Conservation (phyloP, 352 stramenopile species). For the Globisporangium canariense region DNA sequence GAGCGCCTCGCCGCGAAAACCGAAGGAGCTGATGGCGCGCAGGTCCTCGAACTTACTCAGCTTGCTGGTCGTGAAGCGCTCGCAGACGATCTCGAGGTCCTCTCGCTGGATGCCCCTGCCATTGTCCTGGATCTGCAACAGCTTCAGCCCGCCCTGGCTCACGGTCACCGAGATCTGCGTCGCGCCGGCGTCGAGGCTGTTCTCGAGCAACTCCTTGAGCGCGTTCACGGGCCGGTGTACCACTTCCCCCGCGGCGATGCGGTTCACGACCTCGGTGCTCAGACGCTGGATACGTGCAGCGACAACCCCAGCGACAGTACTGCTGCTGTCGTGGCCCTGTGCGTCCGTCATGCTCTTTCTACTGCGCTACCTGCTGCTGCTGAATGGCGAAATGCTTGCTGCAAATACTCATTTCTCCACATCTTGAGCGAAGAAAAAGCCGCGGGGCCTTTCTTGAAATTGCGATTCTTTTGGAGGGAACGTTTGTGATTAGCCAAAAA, state of each 20-base stretch:
- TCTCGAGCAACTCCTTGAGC: slow-evolving; percentile 99
- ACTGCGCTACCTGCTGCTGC: not conserved
- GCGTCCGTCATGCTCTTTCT: slow-evolving; percentile 2
- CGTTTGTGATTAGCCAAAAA: slow-evolving; percentile 30
- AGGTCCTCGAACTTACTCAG: slow-evolving; percentile 95
- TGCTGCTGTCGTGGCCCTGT: slow-evolving; percentile 1
- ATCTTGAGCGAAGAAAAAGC: not conserved
- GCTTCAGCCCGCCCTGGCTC: slow-evolving; percentile 88
- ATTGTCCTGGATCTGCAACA: slow-evolving; percentile 96
- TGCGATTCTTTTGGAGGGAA: slow-evolving; percentile 42
- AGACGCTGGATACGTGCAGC: slow-evolving; percentile 83
- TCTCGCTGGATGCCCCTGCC: slow-evolving; percentile 89
- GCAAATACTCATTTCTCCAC: not conserved
- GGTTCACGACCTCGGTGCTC: slow-evolving; percentile 91
- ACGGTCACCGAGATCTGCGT: slow-evolving; percentile 79
- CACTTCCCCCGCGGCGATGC: slow-evolving; percentile 94
- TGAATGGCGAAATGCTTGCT: not conserved
- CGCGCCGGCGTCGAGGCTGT: slow-evolving; percentile 95
- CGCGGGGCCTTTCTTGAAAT: not conserved
- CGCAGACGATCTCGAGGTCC: slow-evolving; percentile 95
- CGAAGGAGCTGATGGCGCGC: slow-evolving; percentile 93
- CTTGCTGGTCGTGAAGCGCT: slow-evolving; percentile 98
- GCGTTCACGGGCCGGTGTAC: slow-evolving; percentile 93
- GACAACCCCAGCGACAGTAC: slow-evolving; percentile 2
- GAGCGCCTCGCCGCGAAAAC: slow-evolving; percentile 98